These are phyloP conservation scores for Hirschioporus abietinus DNA, from an alignment of 768 basidiomycete species.

Conservation along the genomic window DNA sequence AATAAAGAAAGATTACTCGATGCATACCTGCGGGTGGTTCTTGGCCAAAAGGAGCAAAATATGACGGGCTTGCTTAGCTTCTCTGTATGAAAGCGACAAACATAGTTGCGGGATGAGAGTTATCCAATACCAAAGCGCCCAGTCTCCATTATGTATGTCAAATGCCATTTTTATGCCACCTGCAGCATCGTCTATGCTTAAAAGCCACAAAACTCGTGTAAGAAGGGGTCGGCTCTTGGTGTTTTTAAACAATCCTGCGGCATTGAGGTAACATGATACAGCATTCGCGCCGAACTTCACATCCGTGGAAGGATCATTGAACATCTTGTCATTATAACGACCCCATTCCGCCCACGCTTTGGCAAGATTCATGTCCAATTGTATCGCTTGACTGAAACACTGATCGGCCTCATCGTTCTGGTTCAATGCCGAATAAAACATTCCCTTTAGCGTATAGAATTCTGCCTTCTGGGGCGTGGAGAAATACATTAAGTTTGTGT, in stretches of 20 bases:
- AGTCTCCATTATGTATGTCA: conserved; percentile 93
- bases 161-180: conserved; percentile 76
- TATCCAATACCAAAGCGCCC: conserved; percentile 99
- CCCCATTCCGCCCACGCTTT: conserved; percentile 99
- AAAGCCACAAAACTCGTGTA: conserved; percentile 90
- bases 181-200: conserved; percentile 81
- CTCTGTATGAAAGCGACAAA: conserved; percentile 81
- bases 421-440: conserved; percentile 90
- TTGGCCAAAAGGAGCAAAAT: conserved; percentile 88
- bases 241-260: conserved; percentile 91
- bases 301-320: conserved; percentile 77
- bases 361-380: conserved; percentile 89
- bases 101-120: conserved; percentile 93
- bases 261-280: conserved; percentile 96
- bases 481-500: conserved; percentile 99
- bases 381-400: conserved; percentile 93
- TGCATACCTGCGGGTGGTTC: conserved; percentile 81
- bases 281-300: conserved; percentile 80
- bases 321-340: conserved; percentile 86
- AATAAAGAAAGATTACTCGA: not conserved
- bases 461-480: conserved; percentile 92
- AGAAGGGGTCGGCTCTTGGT: conserved; percentile 90
- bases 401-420: conserved; percentile 86
- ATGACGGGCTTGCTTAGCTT: conserved; percentile 88
- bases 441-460: conserved; percentile 96